These are phyloP conservation scores for Bidens hawaiensis DNA, from an alignment of 140 eudicot species.

Conservation along the genomic window DNA sequence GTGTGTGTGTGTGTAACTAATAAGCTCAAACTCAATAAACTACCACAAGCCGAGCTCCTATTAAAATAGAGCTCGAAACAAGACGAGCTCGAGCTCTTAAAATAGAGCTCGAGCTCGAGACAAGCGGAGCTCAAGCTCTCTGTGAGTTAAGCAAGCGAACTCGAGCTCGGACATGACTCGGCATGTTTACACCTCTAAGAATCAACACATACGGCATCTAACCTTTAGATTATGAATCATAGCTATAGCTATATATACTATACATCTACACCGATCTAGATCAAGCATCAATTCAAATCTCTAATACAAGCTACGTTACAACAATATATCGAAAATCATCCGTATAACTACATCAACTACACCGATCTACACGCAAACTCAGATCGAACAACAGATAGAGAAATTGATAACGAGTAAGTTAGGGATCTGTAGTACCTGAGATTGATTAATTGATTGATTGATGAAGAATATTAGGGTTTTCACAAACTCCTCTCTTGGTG, in stretches of 20 bases:
- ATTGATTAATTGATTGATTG: constrained; percentile 13
- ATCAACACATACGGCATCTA: constrained; percentile 1
- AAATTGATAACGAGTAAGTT: not conserved
- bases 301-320: not conserved
- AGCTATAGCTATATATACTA: not conserved
- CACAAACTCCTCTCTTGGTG: constrained; percentile 38
- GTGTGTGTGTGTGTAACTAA: no score
- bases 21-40: no score
- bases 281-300: not conserved
- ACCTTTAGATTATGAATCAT: not conserved
- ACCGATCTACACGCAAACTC: constrained; percentile 11
- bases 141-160: no score
- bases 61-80: no score
- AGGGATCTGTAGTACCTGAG: constrained; percentile 21
- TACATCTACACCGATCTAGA: constrained; percentile 18
- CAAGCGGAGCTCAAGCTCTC: no score
- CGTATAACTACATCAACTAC: not conserved
- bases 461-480: constrained; percentile 29
- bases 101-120: no score
- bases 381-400: constrained; percentile 8
- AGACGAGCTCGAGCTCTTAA: no score
- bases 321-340: constrained; percentile 7
- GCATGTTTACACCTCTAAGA: no score
- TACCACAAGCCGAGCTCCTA: no score
- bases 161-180: no score